A percentile compares a stretch with the other conserved stretches of the same genome.
Evolutionary conservation across 225 moss, liverwort and hornwort genomes (phyloP).

Genomic region (Takakia lepidozioides): DNA sequence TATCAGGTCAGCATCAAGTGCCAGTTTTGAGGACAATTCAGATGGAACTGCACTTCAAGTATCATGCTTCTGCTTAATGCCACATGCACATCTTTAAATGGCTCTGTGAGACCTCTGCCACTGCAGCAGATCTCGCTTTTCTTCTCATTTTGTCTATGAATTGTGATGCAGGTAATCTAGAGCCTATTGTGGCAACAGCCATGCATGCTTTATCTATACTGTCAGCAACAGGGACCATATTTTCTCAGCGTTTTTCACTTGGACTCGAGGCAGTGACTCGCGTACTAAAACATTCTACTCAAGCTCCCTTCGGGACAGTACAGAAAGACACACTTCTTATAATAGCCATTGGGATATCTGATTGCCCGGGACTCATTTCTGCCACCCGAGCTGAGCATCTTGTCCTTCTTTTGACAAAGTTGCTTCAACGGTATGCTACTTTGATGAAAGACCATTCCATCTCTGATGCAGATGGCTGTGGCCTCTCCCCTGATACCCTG

Average conservation of each 20-base stretch:
- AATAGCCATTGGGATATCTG: slow-evolving; percentile 30
- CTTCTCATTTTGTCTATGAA: too few relatives aligned
- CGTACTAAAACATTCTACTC: slow-evolving; percentile 49
- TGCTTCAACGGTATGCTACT: slow-evolving; percentile 30
- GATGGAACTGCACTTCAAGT: too few relatives aligned
- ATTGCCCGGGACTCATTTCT: slow-evolving; percentile 38
- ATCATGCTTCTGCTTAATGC: too few relatives aligned
- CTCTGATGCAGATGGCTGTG: slow-evolving; percentile 31
- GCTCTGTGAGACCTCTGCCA: too few relatives aligned
- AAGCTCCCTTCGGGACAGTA: slow-evolving; percentile 32
- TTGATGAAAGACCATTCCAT: slow-evolving; percentile 37
- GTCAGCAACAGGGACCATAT: slow-evolving; percentile 27
- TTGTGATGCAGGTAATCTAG: slow-evolving; percentile 58
- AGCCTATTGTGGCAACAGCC: slow-evolving; percentile 43
- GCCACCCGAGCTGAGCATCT: slow-evolving; percentile 41
- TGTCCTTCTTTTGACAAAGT: slow-evolving; percentile 40
- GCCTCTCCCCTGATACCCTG: slow-evolving; percentile 48
- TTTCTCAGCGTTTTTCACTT: slow-evolving; percentile 54
- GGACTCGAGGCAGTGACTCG: slow-evolving; percentile 64
- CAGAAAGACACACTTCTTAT: slow-evolving; percentile 51
- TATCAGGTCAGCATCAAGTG: slow-evolving; percentile 47
- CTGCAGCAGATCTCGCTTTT: too few relatives aligned
- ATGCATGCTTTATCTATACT: slow-evolving; percentile 53
- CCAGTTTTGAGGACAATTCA: too few relatives aligned
- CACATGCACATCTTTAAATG: too few relatives aligned